Percentiles rank a stretch among this genome's conserved stretches.
These are phyloP conservation scores for Pneumocystis wakefieldiae DNA, from an alignment of 1,139 yeast genomes.

Conservation along the genomic window DNA sequence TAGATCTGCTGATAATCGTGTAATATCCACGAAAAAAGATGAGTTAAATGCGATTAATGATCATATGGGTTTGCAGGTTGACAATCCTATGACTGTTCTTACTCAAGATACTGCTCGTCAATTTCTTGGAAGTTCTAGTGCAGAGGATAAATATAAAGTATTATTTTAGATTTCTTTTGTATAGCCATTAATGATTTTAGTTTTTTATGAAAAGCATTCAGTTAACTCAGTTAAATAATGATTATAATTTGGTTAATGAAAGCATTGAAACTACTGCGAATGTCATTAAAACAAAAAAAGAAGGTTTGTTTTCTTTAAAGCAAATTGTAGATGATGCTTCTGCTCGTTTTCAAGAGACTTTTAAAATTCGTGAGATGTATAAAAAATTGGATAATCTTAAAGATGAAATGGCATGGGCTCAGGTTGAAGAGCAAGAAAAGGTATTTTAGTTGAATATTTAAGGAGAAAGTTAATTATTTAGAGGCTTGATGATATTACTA, in stretches of 20 bases:
- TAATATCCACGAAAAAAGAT: conserved; percentile 44
- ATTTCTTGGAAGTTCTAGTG: conserved; percentile 62
- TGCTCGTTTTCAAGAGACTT: conserved; percentile 4
- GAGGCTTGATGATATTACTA: background rate
- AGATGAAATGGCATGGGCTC: conserved; percentile 3
- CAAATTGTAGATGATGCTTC: conserved; percentile 26
- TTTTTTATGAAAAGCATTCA: conserved; percentile 71
- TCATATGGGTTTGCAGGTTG: conserved; percentile 62
- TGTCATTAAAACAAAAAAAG: conserved; percentile 4
- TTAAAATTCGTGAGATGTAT: conserved; percentile 2
- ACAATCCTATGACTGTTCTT: conserved; percentile 82
- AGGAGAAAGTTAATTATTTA: background rate
- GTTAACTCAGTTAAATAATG: conserved; percentile 35
- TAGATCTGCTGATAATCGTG: conserved; percentile 36
- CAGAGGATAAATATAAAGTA: conserved; percentile 45
- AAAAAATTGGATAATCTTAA: conserved; percentile 1
- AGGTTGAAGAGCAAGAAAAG: background rate
- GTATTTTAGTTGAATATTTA: background rate
- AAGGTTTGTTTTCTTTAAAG: conserved; percentile 26
- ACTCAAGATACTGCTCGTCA: conserved; percentile 92
- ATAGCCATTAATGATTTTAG: background rate
- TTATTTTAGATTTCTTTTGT: background rate
- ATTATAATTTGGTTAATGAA: conserved; percentile 22
- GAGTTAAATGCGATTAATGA: conserved; percentile 55
- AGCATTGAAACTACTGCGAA: conserved; percentile 14